These are phyloP conservation scores for Chaetomium olivaceum DNA, from an alignment of 2,329 filamentous ascomycete species.

Conservation along the genomic window DNA sequence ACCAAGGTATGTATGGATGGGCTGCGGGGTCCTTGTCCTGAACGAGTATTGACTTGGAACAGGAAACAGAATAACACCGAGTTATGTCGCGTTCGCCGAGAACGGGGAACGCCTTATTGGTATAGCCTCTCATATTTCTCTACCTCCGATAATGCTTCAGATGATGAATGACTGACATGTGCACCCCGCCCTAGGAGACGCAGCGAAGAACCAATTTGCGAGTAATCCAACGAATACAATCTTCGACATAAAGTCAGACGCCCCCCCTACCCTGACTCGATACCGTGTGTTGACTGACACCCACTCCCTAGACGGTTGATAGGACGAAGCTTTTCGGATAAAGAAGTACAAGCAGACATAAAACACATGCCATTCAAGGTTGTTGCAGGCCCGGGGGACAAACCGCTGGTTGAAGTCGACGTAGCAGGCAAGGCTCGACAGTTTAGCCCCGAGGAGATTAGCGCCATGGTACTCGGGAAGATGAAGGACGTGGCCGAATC, in stretches of 20 bases:
- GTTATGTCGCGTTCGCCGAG: slow-evolving; percentile 89
- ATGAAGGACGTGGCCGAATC: slow-evolving; percentile 68
- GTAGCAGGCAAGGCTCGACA: slow-evolving; percentile 52
- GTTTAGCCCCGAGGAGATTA: slow-evolving; percentile 63
- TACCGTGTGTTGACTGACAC: background rate
- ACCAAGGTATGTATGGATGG: slow-evolving; percentile 57
- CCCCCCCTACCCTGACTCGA: too few relatives aligned
- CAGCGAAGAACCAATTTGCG: slow-evolving; percentile 92
- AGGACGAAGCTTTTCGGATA: slow-evolving; percentile 78
- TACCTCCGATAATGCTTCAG: too few relatives aligned
- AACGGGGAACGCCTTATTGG: slow-evolving; percentile 92
- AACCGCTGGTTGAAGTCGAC: slow-evolving; percentile 78
- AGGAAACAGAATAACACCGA: slow-evolving; percentile 92
- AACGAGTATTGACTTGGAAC: slow-evolving; percentile 2
- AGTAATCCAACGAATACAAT: slow-evolving; percentile 74
- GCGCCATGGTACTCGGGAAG: slow-evolving; percentile 61
- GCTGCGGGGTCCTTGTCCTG: too few relatives aligned
- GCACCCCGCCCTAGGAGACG: slow-evolving; percentile 55
- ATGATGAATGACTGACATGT: background rate
- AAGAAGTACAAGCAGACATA: slow-evolving; percentile 85
- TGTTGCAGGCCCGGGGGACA: slow-evolving; percentile 58
- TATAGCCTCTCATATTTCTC: slow-evolving; percentile 2
- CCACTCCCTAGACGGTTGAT: slow-evolving; percentile 62
- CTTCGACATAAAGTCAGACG: slow-evolving; percentile 70
- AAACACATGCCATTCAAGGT: slow-evolving; percentile 96